Evolutionary conservation across 2,329 filamentous ascomycete species (phyloP).

Genomic region (Colletotrichum musae): DNA sequence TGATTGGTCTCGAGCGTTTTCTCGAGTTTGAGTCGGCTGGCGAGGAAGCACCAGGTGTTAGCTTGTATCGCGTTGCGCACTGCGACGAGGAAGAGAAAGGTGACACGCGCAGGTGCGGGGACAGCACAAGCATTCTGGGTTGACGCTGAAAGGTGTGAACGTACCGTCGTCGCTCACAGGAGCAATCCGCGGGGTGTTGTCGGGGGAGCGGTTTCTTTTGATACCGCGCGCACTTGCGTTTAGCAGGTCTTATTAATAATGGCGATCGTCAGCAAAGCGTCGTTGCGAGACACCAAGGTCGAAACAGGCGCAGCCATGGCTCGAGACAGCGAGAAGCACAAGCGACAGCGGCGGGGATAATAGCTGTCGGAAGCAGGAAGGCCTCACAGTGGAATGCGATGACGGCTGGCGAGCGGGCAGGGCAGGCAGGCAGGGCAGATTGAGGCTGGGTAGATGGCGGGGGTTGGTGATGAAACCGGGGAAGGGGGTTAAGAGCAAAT

Average conservation of each 20-base stretch:
- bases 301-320: conserved; percentile 34
- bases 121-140: conserved; percentile 31
- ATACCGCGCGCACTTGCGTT: conserved; percentile 74
- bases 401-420: conserved; percentile 28
- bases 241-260: conserved; percentile 62
- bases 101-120: conserved; percentile 46
- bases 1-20: conserved; percentile 76
- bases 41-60: conserved; percentile 47
- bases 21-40: conserved; percentile 65
- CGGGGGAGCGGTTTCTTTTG: conserved; percentile 86
- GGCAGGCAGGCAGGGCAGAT: conserved; percentile 6
- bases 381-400: conserved; percentile 40
- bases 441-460: conserved; percentile 36
- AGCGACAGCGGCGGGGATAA: conserved; percentile 27
- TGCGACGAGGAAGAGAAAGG: conserved; percentile 51
- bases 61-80: conserved; percentile 46
- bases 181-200: conserved; percentile 71
- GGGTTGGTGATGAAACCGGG: conserved; percentile 21
- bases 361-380: conserved; percentile 22
- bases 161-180: conserved; percentile 80
- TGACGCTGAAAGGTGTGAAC: conserved; percentile 53
- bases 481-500: conserved; percentile 44
- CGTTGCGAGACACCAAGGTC: conserved; percentile 29
- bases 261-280: conserved; percentile 47
- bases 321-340: conserved; percentile 13